These are phyloP conservation scores for Penicillium ucsense DNA, from an alignment of 495 filamentous ascomycete species.

Conservation along the genomic window DNA sequence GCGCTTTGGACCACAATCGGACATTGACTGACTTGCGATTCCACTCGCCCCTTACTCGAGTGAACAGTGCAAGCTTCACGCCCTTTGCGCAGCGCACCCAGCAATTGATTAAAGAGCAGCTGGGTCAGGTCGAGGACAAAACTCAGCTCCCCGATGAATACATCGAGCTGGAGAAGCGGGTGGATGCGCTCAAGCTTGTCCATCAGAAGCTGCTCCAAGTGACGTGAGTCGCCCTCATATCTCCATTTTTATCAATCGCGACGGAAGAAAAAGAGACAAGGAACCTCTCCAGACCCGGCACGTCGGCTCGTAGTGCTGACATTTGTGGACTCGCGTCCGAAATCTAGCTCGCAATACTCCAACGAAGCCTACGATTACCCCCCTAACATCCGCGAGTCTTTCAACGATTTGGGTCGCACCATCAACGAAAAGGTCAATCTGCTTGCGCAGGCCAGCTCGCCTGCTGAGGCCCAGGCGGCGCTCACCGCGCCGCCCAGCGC, in stretches of 20 bases:
- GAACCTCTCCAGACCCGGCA: too few species aligned
- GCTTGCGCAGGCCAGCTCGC: slow-evolving; percentile 71
- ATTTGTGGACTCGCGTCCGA: neutral
- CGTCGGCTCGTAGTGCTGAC: slow-evolving; percentile 1
- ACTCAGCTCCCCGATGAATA: slow-evolving; percentile 96
- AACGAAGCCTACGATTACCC: slow-evolving; percentile 98
- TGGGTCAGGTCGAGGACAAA: slow-evolving; percentile 94
- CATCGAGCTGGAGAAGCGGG: slow-evolving; percentile 95
- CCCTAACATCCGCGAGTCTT: slow-evolving; percentile 96
- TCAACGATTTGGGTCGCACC: slow-evolving; percentile 89
- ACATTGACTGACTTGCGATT: slow-evolving; percentile 16
- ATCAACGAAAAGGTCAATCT: slow-evolving; percentile 92
- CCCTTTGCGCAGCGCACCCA: slow-evolving; percentile 90
- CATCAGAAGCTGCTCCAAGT: slow-evolving; percentile 95
- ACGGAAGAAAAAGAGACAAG: too few species aligned
- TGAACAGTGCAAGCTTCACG: slow-evolving; percentile 56
- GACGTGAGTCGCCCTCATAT: slow-evolving; percentile 55
- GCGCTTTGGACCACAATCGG: slow-evolving; percentile 5
- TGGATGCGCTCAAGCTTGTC: slow-evolving; percentile 93
- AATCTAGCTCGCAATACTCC: slow-evolving; percentile 76
- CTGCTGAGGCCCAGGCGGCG: slow-evolving; percentile 88
- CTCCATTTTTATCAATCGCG: too few species aligned
- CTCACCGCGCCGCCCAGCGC: slow-evolving; percentile 82
- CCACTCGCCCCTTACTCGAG: slow-evolving; percentile 12
- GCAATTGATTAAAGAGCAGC: slow-evolving; percentile 94